Conservation (phyloP, 1,284 basidiomycete species). For the Boletus hoseneyae region DNA sequence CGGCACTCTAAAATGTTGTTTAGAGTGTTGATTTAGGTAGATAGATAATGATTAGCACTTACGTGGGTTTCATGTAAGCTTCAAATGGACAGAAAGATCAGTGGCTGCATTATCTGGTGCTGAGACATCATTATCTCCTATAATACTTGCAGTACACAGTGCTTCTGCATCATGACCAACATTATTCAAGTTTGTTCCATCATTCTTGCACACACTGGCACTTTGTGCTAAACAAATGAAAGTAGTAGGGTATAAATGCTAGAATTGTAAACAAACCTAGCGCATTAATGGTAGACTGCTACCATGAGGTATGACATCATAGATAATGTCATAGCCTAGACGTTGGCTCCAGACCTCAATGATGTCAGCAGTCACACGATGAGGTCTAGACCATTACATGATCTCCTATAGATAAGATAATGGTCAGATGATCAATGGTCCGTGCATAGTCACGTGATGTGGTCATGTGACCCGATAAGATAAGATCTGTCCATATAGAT, state of each 20-base stretch:
- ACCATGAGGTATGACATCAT: too few relatives aligned
- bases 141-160: not conserved
- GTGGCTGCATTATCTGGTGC: not conserved
- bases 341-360: too few relatives aligned
- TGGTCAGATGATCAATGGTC: too few relatives aligned
- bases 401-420: too few relatives aligned
- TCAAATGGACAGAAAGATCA: slow-evolving; percentile 1
- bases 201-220: not conserved
- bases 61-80: slow-evolving; percentile 1
- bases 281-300: too few relatives aligned
- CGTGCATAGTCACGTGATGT: too few relatives aligned
- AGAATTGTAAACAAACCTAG: not conserved
- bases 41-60: not conserved
- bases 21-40: not conserved
- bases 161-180: not conserved
- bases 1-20: not conserved
- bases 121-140: not conserved
- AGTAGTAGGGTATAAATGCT: not conserved
- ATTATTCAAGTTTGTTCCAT: not conserved
- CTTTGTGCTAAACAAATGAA: not conserved
- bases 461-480: too few relatives aligned
- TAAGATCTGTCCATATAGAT: too few relatives aligned
- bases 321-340: too few relatives aligned
- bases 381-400: too few relatives aligned
- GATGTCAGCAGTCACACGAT: too few relatives aligned